Evolutionary conservation across 2,329 filamentous ascomycete genomes (phyloP).

Genomic region (Dactylellina cionopaga): DNA sequence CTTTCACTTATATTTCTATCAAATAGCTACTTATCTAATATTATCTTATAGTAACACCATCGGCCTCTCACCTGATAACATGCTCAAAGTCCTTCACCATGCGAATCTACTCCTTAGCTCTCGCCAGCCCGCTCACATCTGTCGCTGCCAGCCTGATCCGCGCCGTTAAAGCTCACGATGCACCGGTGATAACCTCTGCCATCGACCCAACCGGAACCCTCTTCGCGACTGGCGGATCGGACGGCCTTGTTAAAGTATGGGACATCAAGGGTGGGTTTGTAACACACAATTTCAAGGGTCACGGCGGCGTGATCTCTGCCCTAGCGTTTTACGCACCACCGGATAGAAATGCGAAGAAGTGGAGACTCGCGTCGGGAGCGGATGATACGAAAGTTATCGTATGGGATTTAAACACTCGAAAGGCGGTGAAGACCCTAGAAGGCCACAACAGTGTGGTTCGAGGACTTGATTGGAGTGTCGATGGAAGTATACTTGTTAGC

Average conservation of each 20-base stretch:
- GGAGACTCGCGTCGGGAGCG: slow-evolving; percentile 86
- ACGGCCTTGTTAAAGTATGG: slow-evolving; percentile 96
- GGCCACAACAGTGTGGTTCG: slow-evolving; percentile 97
- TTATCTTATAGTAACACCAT: slow-evolving; percentile 80
- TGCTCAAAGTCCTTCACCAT: slow-evolving; percentile 96
- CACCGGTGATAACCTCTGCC: slow-evolving; percentile 85
- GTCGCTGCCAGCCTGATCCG: slow-evolving; percentile 76
- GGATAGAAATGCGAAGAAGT: slow-evolving; percentile 65
- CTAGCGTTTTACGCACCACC: slow-evolving; percentile 82
- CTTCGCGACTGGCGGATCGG: slow-evolving; percentile 89
- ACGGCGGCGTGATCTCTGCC: slow-evolving; percentile 89
- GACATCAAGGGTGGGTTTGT: slow-evolving; percentile 89
- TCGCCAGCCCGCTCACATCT: slow-evolving; percentile 60
- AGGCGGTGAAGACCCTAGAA: slow-evolving; percentile 79
- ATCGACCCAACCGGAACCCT: slow-evolving; percentile 89
- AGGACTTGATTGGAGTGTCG: slow-evolving; percentile 72
- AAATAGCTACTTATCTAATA: slow-evolving; percentile 50
- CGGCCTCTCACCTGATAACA: slow-evolving; percentile 84
- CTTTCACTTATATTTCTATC: slow-evolving; percentile 9
- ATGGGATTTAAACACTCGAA: slow-evolving; percentile 89
- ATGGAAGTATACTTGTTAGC: slow-evolving; percentile 72
- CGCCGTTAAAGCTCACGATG: slow-evolving; percentile 87
- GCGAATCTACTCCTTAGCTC: slow-evolving; percentile 82
- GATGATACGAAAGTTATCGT: slow-evolving; percentile 93
- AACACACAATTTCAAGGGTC: slow-evolving; percentile 94